phyloP scores from a whole-genome alignment of 768 basidiomycete species.

The Collybia nuda region DNA sequence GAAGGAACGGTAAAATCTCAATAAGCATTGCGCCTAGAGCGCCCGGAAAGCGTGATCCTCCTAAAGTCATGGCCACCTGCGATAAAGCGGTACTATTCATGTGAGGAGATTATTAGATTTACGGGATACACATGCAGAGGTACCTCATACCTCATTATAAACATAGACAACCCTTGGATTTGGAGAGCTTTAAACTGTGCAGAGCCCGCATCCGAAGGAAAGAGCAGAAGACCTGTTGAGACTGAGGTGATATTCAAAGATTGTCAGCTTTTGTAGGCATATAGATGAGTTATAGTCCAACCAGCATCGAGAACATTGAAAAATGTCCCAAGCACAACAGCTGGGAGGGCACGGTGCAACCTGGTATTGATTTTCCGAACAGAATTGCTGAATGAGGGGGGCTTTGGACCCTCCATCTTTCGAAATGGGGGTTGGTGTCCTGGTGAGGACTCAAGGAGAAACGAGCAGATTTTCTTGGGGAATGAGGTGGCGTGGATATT shows the following conservation, averaged over 20 bases:
- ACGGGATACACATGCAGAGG: no score
- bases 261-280: not conserved
- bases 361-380: not conserved
- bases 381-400: no score
- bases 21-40: conserved; percentile 21
- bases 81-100: conserved; percentile 16
- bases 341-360: conserved; percentile 18
- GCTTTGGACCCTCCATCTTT: no score
- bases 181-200: conserved; percentile 14
- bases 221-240: conserved; percentile 18
- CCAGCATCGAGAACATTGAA: conserved; percentile 18
- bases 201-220: conserved; percentile 10
- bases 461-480: no score
- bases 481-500: no score
- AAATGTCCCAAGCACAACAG: conserved; percentile 17
- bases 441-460: no score
- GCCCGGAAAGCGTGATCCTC: conserved; percentile 21
- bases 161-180: conserved; percentile 21
- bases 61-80: conserved; percentile 18
- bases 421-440: no score
- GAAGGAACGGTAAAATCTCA: conserved; percentile 21
- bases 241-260: conserved; percentile 6
- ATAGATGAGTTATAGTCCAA: conserved; percentile 1
- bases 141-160: conserved; percentile 17
- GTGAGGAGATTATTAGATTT: no score